Percentiles rank a stretch among this genome's conserved stretches.
Conservation (phyloP, 345 rosid species). For the Clausena lansium region DNA sequence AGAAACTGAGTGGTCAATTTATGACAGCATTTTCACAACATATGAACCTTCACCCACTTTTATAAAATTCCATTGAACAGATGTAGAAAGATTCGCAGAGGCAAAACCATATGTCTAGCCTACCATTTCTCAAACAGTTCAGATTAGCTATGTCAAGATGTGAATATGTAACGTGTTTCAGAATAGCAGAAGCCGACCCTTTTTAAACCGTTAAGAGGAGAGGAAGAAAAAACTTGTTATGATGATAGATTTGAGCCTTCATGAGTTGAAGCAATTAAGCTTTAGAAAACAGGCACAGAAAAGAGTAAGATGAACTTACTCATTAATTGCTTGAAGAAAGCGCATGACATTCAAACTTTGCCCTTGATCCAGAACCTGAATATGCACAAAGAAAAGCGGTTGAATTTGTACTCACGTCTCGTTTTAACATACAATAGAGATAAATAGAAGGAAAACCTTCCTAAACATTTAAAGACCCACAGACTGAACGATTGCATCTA, state of each 20-base stretch:
- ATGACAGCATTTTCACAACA: constrained; percentile 3
- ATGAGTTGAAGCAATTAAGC: neutral
- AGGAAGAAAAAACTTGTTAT: neutral
- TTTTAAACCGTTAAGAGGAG: neutral
- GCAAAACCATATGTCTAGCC: neutral
- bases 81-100: neutral
- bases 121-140: neutral
- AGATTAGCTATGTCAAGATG: neutral
- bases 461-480: neutral
- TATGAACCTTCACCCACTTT: neutral
- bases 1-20: constrained; percentile 9
- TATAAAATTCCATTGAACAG: neutral
- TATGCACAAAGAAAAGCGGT: constrained; percentile 2
- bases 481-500: neutral
- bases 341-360: constrained; percentile 59
- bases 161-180: neutral
- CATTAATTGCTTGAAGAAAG: constrained; percentile 61
- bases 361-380: constrained; percentile 62
- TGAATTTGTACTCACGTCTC: neutral
- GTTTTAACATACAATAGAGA: neutral
- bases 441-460: neutral
- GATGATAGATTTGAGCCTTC: neutral
- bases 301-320: constrained; percentile 27
- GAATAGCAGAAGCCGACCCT: neutral
- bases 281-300: neutral